Evolutionary conservation across 257 asterid genomes (phyloP), one percentile per base, ranked within the genome.

Genomic region (Jaltomata sinuosa): DNA sequence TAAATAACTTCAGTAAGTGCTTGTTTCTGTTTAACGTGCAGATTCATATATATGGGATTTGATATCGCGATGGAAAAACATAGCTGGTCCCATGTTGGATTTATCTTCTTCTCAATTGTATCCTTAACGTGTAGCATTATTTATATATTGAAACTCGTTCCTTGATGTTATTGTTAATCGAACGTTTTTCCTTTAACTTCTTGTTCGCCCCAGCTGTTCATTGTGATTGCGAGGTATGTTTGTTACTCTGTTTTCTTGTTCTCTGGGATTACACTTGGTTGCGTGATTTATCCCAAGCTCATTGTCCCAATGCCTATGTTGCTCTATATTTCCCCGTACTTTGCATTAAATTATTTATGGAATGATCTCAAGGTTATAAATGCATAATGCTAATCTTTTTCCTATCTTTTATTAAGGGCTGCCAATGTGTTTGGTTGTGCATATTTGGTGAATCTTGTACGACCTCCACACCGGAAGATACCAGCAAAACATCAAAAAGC

Each of bases 41-140:
- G 99, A 88, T 97, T 97, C 88, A 95, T 97, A 87, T 97, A 97
- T 89, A 94, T 96, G 99, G 99, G 99, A 55, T 92, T 96, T 84
- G 98, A 94, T 91, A 97, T 97, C 84, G 99, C 97, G 86, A 94
- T 97, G 97, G 98, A 97, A 86, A 91, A 94, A 83, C 98, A 95
- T 92, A 94, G 99, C 92, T 95, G 97, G 99, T 94, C 98, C 72
- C 98, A 97, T 84, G 83, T 95, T 89, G 99, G 99, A 91, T 97
- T 97, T 86, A 97, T 97, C 91, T 94, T 94, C 85, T 96, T 95
- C 91, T 97, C 99, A 87, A 91, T 97, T 85, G 98, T 97, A 94
- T 97, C 98, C 99, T 93, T 88, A 40, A 45, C 79, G 31, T 54
- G 72, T 27, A 57, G 67, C 85, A 61, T 74, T 47, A 14, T 79